Percentiles rank a stretch among this genome's conserved stretches.
Evolutionary conservation across 352 stramenopile genomes (phyloP).

Genomic region (Nothophytophthora sp.): DNA sequence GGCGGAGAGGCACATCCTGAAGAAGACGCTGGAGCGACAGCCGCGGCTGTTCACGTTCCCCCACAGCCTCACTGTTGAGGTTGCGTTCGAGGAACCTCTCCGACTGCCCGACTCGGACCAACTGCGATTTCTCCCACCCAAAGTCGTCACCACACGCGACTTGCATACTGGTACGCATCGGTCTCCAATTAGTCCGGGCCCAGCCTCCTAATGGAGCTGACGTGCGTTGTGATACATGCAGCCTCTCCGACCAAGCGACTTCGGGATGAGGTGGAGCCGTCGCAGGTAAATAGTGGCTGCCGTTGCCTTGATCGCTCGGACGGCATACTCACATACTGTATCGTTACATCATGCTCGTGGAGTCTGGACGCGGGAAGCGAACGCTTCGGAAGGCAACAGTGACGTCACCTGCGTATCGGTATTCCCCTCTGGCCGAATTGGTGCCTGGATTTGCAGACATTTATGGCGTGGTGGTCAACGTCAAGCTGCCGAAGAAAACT

Average conservation of each 20-base stretch:
- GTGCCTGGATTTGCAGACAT: slow-evolving; percentile 56
- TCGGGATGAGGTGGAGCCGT: slow-evolving; percentile 1
- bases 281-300: too few species aligned
- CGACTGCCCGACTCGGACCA: slow-evolving; percentile 56
- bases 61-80: slow-evolving; percentile 38
- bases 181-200: not conserved
- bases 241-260: slow-evolving; percentile 3
- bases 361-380: slow-evolving; percentile 44
- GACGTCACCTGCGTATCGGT: slow-evolving; percentile 47
- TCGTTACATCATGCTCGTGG: slow-evolving; percentile 8
- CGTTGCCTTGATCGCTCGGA: too few species aligned
- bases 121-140: slow-evolving; percentile 44
- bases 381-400: slow-evolving; percentile 33
- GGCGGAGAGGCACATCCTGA: slow-evolving; percentile 59
- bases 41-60: slow-evolving; percentile 37
- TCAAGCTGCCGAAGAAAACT: slow-evolving; percentile 68
- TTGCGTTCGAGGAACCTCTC: slow-evolving; percentile 59
- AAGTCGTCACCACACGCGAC: slow-evolving; percentile 43
- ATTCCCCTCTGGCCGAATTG: slow-evolving; percentile 57
- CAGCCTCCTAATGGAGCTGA: not conserved
- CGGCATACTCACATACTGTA: slow-evolving; percentile 4
- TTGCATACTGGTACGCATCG: slow-evolving; percentile 36
- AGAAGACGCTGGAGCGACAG: slow-evolving; percentile 38
- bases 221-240: slow-evolving; percentile 1
- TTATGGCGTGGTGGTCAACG: slow-evolving; percentile 77